Evolutionary conservation across 1,139 yeast species (phyloP), one percentile per base, ranked within the genome.

Genomic region (Blastobotrys arbuscula): DNA sequence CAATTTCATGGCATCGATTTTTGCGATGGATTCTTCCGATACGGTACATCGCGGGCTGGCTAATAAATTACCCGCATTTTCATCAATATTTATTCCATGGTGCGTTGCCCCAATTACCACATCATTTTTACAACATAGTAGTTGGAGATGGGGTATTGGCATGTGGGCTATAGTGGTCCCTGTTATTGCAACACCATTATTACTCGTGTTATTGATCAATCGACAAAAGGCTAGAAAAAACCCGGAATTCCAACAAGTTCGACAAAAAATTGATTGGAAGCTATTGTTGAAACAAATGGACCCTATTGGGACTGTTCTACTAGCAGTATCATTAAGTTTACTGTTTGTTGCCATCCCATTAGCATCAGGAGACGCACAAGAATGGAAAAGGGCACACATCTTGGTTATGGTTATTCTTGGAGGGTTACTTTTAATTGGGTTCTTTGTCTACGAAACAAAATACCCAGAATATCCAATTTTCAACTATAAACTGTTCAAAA

Each of bases 91-190:
- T 31, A 48, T 47, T 10, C 52, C 55, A 8, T 53, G 52, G 53
- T 18, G 43, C 4, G 50, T 48, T 2, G 54, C 46, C 13, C 57
- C 54, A 13, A 41, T 54, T 44, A 54, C 57, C 20, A 50, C 46
- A 2, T 45, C 52, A 1, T 45, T 56, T 31, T 45, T 56, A 18
- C 45, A 52, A n/a, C 47, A 47, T 39, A 51, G 55, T 18, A 48
- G 55, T 39, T 82, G 90, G 90, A 71, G 77, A 40, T 83, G 81
- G 78, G 80, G 81, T 54, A 78, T 82, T 55, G 88, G 83, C 38
- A 82, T 83, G 76, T 83, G 85, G 84, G 87, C 87, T 1, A 78
- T 81, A 58, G 79, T 83, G 54, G 75, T 80, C 68, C 89, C 89
- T 20, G 68, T 81, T 34, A 61, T 77, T 12, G 71, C 82, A 55